These are phyloP conservation scores for Malassezia brasiliensis DNA, from an alignment of 1,284 basidiomycete genomes.

Conservation along the genomic window DNA sequence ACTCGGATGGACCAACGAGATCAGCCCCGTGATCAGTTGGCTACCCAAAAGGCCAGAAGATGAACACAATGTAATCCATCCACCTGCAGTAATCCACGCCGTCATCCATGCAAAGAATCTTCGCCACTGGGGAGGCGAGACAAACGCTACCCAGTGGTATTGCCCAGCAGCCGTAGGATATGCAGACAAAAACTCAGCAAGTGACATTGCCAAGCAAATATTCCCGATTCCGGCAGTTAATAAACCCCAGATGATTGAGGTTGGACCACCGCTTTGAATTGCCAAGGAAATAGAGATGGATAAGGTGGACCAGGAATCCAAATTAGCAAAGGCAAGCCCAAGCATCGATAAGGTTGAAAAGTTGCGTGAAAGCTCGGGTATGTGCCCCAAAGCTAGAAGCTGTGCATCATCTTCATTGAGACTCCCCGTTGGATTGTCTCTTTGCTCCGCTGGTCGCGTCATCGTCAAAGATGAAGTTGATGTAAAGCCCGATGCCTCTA, in stretches of 20 bases:
- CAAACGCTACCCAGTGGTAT: slow-evolving; percentile 48
- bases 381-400: not conserved
- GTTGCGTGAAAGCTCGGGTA: slow-evolving; percentile 1
- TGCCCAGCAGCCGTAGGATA: slow-evolving; percentile 47
- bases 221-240: slow-evolving; percentile 1
- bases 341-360: slow-evolving; percentile 14
- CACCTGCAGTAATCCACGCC: slow-evolving; percentile 36
- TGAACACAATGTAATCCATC: slow-evolving; percentile 49
- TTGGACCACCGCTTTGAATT: slow-evolving; percentile 4
- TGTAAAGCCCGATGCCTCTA: no score
- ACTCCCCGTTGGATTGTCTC: no score
- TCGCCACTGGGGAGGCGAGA: slow-evolving; percentile 37
- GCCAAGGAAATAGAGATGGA: slow-evolving; percentile 33
- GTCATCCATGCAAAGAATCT: slow-evolving; percentile 35
- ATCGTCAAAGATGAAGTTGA: no score
- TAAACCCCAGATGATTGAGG: slow-evolving; percentile 2
- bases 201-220: slow-evolving; percentile 2
- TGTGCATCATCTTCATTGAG: not conserved
- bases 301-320: slow-evolving; percentile 15
- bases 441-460: no score
- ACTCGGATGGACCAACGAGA: slow-evolving; percentile 43
- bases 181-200: slow-evolving; percentile 17
- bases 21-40: slow-evolving; percentile 48
- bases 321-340: slow-evolving; percentile 9
- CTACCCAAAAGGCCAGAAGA: slow-evolving; percentile 28